Base-by-base conservation (phyloP, 768 basidiomycete genomes). In the Mycena polygramma region DNA sequence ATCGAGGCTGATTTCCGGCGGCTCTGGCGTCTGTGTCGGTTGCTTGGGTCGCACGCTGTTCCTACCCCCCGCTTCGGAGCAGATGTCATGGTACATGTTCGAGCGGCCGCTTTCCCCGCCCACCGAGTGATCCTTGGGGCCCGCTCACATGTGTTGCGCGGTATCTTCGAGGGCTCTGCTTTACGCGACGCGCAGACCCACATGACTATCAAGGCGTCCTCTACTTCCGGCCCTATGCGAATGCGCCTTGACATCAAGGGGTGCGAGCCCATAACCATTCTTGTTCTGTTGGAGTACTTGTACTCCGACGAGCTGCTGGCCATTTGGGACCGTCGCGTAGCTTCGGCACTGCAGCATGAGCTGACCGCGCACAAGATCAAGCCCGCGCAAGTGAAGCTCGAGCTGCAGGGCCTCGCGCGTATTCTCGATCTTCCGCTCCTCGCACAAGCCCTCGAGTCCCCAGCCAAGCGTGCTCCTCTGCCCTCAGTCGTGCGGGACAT, bases 281-380 rank as follows among this genome's bases (percentile, higher is more conserved):
- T 98, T 19, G 85, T 97, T 24, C 82, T 98, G 22, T 78, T 98
- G 22, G 86, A 90, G 26, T 98, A 96, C 75, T 79, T 98, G n/a
- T 98, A 98, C 79, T 87, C 93, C 1, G 97, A 99, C 77, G 87
- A 91, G 48, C 79, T 97, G 1, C 83, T 94, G 14, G 90, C 94
- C 0, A 79, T 96, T 17, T 97, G 96, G 94, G 96, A 99, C 77
- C 84, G 85, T 15, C 89, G 95, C 20, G 84, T 94, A 14, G 84
- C 81, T 7, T 72, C 81, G 0, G 77, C 81, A 1, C 79, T 92
- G 2, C 82, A 84, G 35, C 76, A 74, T 7, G 80, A 84, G 24
- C 81, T 87, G n/a, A 66, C 76, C 9, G 68, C 55, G 19, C 67
- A 88, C 15, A 85, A 83, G 36, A 79, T 88, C 17, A 83, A 84